Evolutionary conservation across 1,139 yeast species (phyloP).

Genomic region (Williopsis jadinii): DNA sequence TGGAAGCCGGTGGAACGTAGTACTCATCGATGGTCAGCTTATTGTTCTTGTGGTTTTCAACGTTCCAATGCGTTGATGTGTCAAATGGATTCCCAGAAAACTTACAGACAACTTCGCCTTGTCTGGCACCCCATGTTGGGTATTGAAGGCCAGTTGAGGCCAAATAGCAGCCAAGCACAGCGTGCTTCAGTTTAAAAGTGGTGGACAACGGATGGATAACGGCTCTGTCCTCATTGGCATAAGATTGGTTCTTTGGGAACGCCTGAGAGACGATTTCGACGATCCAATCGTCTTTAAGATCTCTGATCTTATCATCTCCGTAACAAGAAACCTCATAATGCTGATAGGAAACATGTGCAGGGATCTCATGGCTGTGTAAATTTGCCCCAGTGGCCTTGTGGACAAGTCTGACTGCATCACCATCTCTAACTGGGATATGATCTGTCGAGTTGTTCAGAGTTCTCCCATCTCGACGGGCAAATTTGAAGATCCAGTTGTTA

Average conservation of each 20-base stretch:
- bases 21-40: constrained; percentile 32
- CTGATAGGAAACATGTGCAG: constrained; percentile 46
- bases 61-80: constrained; percentile 75
- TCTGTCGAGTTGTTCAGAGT: constrained; percentile 24
- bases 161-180: constrained; percentile 60
- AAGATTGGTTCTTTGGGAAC: constrained; percentile 39
- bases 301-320: constrained; percentile 49
- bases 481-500: constrained; percentile 55
- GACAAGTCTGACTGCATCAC: constrained; percentile 47
- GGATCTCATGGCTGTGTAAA: constrained; percentile 56
- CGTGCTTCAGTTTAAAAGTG: constrained; percentile 56
- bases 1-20: constrained; percentile 60
- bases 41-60: constrained; percentile 58
- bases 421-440: constrained; percentile 35
- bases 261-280: constrained; percentile 57
- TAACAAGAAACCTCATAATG: constrained; percentile 65
- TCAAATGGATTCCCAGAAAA: constrained; percentile 42
- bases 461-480: constrained; percentile 31
- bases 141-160: constrained; percentile 66
- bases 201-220: constrained; percentile 64
- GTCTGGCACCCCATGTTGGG: constrained; percentile 79
- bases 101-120: constrained; percentile 73
- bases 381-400: constrained; percentile 48
- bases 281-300: constrained; percentile 65
- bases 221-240: constrained; percentile 31